A percentile compares a stretch with the other conserved stretches of the same genome.
These are phyloP conservation scores for Sanguinoderma infundibulare DNA, from an alignment of 1,284 basidiomycete species.

Conservation along the genomic window DNA sequence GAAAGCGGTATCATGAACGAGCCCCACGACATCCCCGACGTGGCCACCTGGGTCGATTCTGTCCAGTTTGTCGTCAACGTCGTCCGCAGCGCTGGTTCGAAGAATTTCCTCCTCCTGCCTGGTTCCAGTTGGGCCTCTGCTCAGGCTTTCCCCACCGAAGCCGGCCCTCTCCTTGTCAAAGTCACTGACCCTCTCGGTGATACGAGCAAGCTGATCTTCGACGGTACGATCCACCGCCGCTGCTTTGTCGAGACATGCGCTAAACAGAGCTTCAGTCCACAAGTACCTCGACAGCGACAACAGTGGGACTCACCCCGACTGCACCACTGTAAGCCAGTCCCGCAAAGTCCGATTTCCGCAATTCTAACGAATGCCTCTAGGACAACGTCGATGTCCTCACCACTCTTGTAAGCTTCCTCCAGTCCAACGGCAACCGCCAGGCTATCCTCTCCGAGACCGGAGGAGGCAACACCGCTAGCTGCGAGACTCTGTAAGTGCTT, in stretches of 20 bases:
- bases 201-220: constrained; percentile 57
- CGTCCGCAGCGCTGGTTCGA: constrained; percentile 51
- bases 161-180: constrained; percentile 52
- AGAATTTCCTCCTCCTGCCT: constrained; percentile 51
- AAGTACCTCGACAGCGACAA: constrained; percentile 66
- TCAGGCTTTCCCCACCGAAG: constrained; percentile 52
- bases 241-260: constrained; percentile 15
- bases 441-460: constrained; percentile 64
- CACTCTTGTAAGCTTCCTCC: constrained; percentile 50
- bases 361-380: constrained; percentile 19
- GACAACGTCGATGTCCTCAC: constrained; percentile 52
- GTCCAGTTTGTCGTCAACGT: constrained; percentile 55
- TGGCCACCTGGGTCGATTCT: constrained; percentile 48
- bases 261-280: constrained; percentile 46
- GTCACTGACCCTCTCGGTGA: constrained; percentile 60
- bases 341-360: neutral
- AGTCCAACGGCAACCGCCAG: constrained; percentile 54
- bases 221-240: constrained; percentile 38
- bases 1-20: constrained; percentile 54
- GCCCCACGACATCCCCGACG: constrained; percentile 49
- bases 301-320: constrained; percentile 55
- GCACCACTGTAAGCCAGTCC: constrained; percentile 40
- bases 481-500: constrained; percentile 44
- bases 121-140: constrained; percentile 50
- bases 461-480: constrained; percentile 56